These are phyloP conservation scores for Hypericum androsaemum DNA, from an alignment of 345 rosid genomes.

Conservation along the genomic window DNA sequence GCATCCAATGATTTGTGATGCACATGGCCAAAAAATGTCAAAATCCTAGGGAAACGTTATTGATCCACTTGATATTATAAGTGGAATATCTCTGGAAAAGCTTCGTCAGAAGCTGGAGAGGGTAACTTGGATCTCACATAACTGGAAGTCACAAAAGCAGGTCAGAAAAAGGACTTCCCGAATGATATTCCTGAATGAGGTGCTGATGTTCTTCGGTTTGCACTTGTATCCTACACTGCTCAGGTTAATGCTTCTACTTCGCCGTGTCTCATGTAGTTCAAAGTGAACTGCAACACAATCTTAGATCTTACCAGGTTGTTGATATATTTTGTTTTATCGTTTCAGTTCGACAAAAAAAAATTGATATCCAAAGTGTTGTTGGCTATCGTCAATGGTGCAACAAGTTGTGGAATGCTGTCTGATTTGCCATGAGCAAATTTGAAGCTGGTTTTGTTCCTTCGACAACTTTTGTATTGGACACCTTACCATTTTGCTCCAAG, in stretches of 20 bases:
- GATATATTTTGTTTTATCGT: slow-evolving; percentile 7
- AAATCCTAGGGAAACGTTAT: slow-evolving; percentile 88
- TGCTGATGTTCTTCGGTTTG: slow-evolving; percentile 94
- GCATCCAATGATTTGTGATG: slow-evolving; percentile 97
- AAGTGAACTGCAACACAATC: too few species aligned
- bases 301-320: background rate
- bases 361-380: slow-evolving; percentile 88
- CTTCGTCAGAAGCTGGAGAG: slow-evolving; percentile 73
- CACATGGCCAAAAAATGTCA: slow-evolving; percentile 94
- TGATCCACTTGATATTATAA: slow-evolving; percentile 88
- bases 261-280: background rate
- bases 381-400: slow-evolving; percentile 99
- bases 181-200: slow-evolving; percentile 95
- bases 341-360: slow-evolving; percentile 88
- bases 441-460: slow-evolving; percentile 59
- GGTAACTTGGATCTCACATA: slow-evolving; percentile 79
- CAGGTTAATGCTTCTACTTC: slow-evolving; percentile 44
- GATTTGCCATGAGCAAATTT: slow-evolving; percentile 90
- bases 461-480: slow-evolving; percentile 23
- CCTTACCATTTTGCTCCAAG: slow-evolving; percentile 70
- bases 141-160: slow-evolving; percentile 60
- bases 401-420: slow-evolving; percentile 94
- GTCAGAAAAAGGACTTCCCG: slow-evolving; percentile 73
- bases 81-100: slow-evolving; percentile 72
- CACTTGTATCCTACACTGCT: slow-evolving; percentile 87